Percentiles rank a stretch among this genome's conserved stretches.
Conservation (phyloP, 177 flowering plant genomes). For the Tripterygium wilfordii region DNA sequence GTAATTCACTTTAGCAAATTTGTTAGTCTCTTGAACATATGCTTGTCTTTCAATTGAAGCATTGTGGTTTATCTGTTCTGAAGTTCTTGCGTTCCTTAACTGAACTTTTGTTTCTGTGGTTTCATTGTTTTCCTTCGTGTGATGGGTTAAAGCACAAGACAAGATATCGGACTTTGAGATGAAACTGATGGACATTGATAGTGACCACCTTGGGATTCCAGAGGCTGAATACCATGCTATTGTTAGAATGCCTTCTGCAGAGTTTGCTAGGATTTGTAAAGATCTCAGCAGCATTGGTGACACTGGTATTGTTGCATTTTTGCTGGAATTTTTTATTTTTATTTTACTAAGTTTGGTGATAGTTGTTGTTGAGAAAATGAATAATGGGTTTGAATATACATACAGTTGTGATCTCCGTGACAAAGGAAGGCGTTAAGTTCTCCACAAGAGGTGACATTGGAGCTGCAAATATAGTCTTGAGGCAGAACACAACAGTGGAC, state of each 20-base stretch:
- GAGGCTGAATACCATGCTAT: constrained; percentile 90
- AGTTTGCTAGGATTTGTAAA: constrained; percentile 81
- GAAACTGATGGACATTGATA: constrained; percentile 98
- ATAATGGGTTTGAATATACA: not conserved
- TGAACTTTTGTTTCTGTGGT: not conserved
- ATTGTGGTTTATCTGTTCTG: too few species aligned
- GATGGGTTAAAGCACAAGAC: constrained; percentile 61
- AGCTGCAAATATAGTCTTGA: constrained; percentile 74
- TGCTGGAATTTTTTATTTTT: too few species aligned
- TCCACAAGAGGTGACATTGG: constrained; percentile 92
- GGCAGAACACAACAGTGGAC: constrained; percentile 85
- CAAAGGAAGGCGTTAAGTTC: constrained; percentile 93
- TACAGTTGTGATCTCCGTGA: constrained; percentile 90
- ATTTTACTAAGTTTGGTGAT: too few species aligned
- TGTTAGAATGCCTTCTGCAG: constrained; percentile 80
- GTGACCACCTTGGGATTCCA: constrained; percentile 96
- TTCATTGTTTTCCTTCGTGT: not conserved
- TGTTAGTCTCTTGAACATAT: too few species aligned
- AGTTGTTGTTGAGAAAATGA: too few species aligned
- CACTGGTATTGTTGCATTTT: constrained; percentile 41
- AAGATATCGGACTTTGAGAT: constrained; percentile 95
- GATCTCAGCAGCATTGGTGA: constrained; percentile 86
- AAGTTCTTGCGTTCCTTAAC: too few species aligned
- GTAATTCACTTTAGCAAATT: too few species aligned
- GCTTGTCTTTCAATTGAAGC: too few species aligned